Percentiles rank a stretch among this genome's conserved stretches.
phyloP scores from a whole-genome alignment of 2,329 filamentous ascomycete species.

The Aspergillus sp. region DNA sequence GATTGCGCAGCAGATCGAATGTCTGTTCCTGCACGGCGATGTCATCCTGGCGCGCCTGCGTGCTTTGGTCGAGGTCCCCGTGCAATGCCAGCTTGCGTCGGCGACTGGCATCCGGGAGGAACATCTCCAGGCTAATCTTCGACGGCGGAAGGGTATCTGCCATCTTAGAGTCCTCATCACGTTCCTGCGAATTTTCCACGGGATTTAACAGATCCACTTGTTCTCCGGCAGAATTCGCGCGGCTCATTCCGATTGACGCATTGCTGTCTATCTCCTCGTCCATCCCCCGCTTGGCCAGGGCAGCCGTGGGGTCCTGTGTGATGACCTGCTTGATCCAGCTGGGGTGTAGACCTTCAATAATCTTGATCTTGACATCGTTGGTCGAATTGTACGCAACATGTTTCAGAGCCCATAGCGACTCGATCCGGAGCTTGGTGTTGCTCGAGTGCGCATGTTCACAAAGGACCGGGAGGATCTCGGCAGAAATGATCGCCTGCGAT shows the following conservation, averaged over 20 bases:
- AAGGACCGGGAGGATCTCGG: slow-evolving; percentile 71
- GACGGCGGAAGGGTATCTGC: slow-evolving; percentile 39
- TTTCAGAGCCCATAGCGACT: slow-evolving; percentile 91
- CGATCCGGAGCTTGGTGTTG: slow-evolving; percentile 74
- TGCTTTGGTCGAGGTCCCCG: slow-evolving; percentile 64
- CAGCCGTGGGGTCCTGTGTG: slow-evolving; percentile 50
- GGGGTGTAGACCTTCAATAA: slow-evolving; percentile 72
- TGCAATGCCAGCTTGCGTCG: slow-evolving; percentile 50
- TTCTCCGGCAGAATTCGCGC: slow-evolving; percentile 59
- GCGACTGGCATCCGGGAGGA: slow-evolving; percentile 38
- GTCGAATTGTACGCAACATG: slow-evolving; percentile 75
- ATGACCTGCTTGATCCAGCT: slow-evolving; percentile 81
- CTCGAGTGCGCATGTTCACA: slow-evolving; percentile 81
- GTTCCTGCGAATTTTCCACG: slow-evolving; percentile 30
- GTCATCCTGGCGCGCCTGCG: slow-evolving; percentile 72
- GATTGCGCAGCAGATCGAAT: slow-evolving; percentile 83
- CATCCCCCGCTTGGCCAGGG: slow-evolving; percentile 25
- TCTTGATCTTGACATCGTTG: slow-evolving; percentile 70
- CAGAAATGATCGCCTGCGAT: slow-evolving; percentile 65
- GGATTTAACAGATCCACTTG: slow-evolving; percentile 60
- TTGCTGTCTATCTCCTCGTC: slow-evolving; percentile 31
- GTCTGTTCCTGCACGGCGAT: slow-evolving; percentile 87
- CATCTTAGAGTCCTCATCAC: slow-evolving; percentile 34
- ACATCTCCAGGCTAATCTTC: slow-evolving; percentile 37
- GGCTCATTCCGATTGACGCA: slow-evolving; percentile 49